Evolutionary conservation across 176 grass and related monocot species (phyloP).

Genomic region (Olyra latifolia): DNA sequence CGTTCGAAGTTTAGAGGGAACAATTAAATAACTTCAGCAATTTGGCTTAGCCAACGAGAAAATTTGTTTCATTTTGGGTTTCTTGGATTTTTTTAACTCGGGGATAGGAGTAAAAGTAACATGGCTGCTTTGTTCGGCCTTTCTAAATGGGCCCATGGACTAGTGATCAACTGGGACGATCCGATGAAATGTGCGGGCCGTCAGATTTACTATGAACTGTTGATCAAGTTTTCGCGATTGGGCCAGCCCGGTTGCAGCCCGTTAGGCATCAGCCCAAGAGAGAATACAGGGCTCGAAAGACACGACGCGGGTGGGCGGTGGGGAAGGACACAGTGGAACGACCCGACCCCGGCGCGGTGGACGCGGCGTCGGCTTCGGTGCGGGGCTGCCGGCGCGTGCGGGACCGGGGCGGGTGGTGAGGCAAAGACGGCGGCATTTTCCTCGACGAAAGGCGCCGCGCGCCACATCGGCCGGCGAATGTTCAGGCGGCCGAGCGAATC

Average conservation of each 20-base stretch:
- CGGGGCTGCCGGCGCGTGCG: too few relatives aligned
- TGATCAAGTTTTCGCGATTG: not conserved
- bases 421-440: not conserved
- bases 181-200: too few relatives aligned
- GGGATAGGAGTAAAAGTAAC: too few relatives aligned
- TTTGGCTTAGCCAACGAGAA: too few relatives aligned
- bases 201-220: not conserved
- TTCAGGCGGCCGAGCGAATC: too few relatives aligned
- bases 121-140: not conserved
- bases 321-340: not conserved
- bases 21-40: too few relatives aligned
- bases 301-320: not conserved
- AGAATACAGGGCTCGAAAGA: not conserved
- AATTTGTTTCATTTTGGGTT: too few relatives aligned
- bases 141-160: not conserved
- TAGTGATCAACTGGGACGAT: not conserved
- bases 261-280: not conserved
- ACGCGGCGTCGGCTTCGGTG: too few relatives aligned
- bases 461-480: too few relatives aligned
- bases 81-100: too few relatives aligned
- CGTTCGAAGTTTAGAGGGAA: too few relatives aligned
- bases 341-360: not conserved
- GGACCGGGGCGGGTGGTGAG: not conserved
- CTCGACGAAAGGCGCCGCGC: not conserved
- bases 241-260: not conserved